Conservation (phyloP, 208 protist species). For the Trypanosoma theileri region DNA sequence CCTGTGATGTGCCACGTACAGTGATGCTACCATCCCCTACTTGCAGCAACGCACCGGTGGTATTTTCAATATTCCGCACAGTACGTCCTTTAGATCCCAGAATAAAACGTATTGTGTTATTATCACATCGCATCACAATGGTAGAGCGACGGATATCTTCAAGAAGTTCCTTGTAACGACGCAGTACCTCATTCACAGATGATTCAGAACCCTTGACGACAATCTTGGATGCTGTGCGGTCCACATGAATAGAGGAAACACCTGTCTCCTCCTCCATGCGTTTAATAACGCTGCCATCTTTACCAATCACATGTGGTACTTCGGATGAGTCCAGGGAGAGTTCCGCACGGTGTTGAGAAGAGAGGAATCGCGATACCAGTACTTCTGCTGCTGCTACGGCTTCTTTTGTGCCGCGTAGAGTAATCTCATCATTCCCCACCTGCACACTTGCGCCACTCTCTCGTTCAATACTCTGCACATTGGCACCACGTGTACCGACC, state of each 20-base stretch:
- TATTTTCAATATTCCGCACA: conserved; percentile 37
- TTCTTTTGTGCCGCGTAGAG: conserved; percentile 33
- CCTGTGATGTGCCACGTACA: conserved; percentile 31
- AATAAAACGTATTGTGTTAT: conserved; percentile 30
- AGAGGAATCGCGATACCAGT: conserved; percentile 33
- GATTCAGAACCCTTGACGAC: conserved; percentile 25
- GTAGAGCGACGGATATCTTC: conserved; percentile 25
- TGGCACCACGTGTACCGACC: conserved; percentile 45
- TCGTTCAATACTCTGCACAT: conserved; percentile 38
- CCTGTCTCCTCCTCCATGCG: conserved; percentile 38
- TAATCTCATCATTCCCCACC: conserved; percentile 26
- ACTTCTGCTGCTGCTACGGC: conserved; percentile 24
- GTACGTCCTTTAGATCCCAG: conserved; percentile 36
- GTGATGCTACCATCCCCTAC: conserved; percentile 36
- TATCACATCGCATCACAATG: conserved; percentile 35
- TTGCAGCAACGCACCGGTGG: conserved; percentile 37
- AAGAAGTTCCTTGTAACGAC: conserved; percentile 34
- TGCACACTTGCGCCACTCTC: conserved; percentile 45
- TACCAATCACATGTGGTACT: conserved; percentile 39
- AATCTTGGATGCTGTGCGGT: conserved; percentile 28
- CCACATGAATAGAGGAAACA: conserved; percentile 35
- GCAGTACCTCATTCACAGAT: conserved; percentile 34
- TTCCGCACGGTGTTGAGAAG: conserved; percentile 28
- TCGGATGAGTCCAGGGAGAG: conserved; percentile 22
- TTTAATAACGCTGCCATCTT: conserved; percentile 42